Conservation (phyloP, 129 eudicot species). For the Sambucus nigra region DNA sequence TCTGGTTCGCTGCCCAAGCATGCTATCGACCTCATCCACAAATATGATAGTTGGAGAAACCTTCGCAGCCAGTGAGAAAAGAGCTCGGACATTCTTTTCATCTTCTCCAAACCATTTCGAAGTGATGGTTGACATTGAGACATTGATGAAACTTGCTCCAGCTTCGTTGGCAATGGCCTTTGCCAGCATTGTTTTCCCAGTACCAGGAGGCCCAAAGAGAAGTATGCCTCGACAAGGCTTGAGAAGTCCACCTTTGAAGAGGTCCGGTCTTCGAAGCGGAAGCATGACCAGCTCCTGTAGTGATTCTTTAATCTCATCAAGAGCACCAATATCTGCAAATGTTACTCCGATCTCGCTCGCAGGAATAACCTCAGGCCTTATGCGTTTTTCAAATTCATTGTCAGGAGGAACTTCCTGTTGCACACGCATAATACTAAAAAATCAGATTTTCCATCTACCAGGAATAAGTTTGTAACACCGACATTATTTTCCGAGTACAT, state of each 20-base stretch:
- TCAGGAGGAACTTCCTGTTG: conserved; percentile 76
- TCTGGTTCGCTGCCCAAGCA: conserved; percentile 90
- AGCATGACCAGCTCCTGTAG: conserved; percentile 92
- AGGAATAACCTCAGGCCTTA: conserved; percentile 85
- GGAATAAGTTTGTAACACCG: background rate
- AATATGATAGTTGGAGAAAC: conserved; percentile 81
- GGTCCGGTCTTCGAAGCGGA: conserved; percentile 83
- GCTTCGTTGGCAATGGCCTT: conserved; percentile 95
- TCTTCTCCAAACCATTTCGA: conserved; percentile 98
- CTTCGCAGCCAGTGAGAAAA: conserved; percentile 81
- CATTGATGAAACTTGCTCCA: conserved; percentile 91
- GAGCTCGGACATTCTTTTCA: conserved; percentile 82
- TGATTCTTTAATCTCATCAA: conserved; percentile 76
- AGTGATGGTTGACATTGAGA: conserved; percentile 91
- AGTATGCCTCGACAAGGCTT: conserved; percentile 89
- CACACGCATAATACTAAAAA: background rate
- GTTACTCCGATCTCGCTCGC: conserved; percentile 70
- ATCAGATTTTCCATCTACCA: background rate
- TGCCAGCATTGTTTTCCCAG: conserved; percentile 95
- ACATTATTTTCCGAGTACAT: background rate
- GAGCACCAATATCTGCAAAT: conserved; percentile 73
- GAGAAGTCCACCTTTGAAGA: conserved; percentile 87
- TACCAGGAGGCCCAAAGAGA: conserved; percentile 88
- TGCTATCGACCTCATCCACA: conserved; percentile 90
- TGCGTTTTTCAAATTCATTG: conserved; percentile 87